A percentile compares a stretch with the other conserved stretches of the same genome.
Evolutionary conservation across 2,329 filamentous ascomycete species (phyloP).

Genomic region (Chrysoporthe puriensis): DNA sequence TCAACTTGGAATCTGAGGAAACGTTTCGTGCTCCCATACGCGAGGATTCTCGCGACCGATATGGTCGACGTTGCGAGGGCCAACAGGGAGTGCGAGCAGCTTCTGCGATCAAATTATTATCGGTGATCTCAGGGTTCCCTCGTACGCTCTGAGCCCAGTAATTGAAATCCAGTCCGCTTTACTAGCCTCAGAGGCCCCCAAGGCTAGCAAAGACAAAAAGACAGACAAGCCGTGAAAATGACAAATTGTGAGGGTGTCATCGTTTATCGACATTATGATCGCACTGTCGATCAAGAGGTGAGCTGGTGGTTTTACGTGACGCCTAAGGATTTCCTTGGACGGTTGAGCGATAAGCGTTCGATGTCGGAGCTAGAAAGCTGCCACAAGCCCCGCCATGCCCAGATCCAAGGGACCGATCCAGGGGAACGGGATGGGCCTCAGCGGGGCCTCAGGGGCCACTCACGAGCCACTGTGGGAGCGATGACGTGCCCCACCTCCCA

Average conservation of each 20-base stretch:
- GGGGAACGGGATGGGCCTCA: not conserved
- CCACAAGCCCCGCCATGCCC: conserved; percentile 10
- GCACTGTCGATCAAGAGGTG: not conserved
- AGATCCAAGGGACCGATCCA: conserved; percentile 17
- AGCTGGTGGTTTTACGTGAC: conserved; percentile 6
- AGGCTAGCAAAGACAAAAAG: no score
- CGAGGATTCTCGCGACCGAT: no score
- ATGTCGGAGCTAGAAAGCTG: conserved; percentile 21
- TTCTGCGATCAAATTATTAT: no score
- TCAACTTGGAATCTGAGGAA: no score
- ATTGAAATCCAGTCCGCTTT: not conserved
- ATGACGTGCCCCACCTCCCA: conserved; percentile 9
- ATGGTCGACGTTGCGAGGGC: no score
- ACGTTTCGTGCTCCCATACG: no score
- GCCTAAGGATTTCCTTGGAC: not conserved
- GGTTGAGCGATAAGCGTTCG: conserved; percentile 17
- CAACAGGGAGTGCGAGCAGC: no score
- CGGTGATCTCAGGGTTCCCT: no score
- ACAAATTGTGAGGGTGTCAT: not conserved
- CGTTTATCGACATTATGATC: not conserved
- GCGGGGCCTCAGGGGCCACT: not conserved
- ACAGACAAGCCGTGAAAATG: no score
- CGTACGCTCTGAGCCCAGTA: not conserved
- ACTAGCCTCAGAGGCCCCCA: not conserved
- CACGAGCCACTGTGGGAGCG: not conserved